A percentile compares a stretch with the other conserved stretches of the same genome.
Conservation (phyloP, 2,329 filamentous ascomycete genomes). For the Lachnellula occidentalis region DNA sequence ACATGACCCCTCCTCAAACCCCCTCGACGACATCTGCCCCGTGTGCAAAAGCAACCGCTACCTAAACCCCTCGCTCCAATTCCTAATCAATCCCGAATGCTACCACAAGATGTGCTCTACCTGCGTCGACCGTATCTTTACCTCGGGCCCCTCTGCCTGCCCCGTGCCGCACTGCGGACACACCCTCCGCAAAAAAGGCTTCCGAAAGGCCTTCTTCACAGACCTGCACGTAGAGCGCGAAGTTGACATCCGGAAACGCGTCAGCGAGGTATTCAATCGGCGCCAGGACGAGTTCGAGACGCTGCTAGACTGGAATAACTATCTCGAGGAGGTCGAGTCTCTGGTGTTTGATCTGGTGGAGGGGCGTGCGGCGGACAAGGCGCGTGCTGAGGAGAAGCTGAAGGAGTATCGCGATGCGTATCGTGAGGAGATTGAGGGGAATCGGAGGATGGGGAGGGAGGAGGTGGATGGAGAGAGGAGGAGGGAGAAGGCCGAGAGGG, state of each 20-base stretch:
- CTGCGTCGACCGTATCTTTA: conserved; percentile 92
- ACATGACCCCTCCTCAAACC: conserved; percentile 14
- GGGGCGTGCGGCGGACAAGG: conserved; percentile 52
- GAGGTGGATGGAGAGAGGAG: conserved; percentile 48
- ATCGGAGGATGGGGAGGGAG: conserved; percentile 47
- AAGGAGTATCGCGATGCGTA: conserved; percentile 69
- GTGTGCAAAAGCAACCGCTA: conserved; percentile 97
- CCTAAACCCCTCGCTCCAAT: conserved; percentile 88
- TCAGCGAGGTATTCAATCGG: conserved; percentile 79
- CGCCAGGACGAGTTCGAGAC: conserved; percentile 86
- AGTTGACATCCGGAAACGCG: conserved; percentile 80
- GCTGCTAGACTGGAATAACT: conserved; percentile 81
- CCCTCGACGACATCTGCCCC: conserved; percentile 70
- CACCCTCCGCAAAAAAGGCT: conserved; percentile 78
- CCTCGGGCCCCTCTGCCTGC: conserved; percentile 83
- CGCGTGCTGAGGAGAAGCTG: conserved; percentile 46
- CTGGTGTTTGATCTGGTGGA: conserved; percentile 84
- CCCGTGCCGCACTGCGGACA: conserved; percentile 84
- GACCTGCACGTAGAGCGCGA: conserved; percentile 86
- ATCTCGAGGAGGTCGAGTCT: conserved; percentile 87
- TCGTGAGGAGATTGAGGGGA: conserved; percentile 60
- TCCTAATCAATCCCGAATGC: conserved; percentile 96
- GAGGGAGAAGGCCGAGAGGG: conserved; percentile 59
- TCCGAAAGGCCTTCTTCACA: conserved; percentile 83
- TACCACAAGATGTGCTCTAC: conserved; percentile 99